These are phyloP conservation scores for Paraphoma chrysanthemicola DNA, from an alignment of 2,329 filamentous ascomycete genomes.

Conservation along the genomic window DNA sequence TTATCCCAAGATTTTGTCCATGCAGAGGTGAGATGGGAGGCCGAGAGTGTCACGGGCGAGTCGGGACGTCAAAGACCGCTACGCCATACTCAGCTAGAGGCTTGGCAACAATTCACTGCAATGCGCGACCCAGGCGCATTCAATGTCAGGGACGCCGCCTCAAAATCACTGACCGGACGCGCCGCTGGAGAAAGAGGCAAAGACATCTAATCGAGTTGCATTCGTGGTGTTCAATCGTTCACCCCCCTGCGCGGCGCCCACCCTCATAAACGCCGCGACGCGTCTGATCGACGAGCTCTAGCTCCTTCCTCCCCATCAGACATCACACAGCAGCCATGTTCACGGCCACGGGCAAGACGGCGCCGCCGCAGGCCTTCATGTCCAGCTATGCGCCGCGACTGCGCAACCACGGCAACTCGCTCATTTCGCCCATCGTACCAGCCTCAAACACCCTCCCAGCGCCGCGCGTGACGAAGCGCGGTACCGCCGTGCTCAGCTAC, in stretches of 20 bases:
- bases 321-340: slow-evolving; percentile 46
- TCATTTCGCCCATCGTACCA: slow-evolving; percentile 84
- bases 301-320: slow-evolving; percentile 24
- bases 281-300: slow-evolving; percentile 39
- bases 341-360: slow-evolving; percentile 47
- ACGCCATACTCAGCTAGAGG: slow-evolving; percentile 4
- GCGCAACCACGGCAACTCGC: slow-evolving; percentile 88
- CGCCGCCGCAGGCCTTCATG: slow-evolving; percentile 83
- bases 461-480: slow-evolving; percentile 91
- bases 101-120: slow-evolving; percentile 27
- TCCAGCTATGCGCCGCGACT: slow-evolving; percentile 91
- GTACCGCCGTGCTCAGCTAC: slow-evolving; percentile 96
- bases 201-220: background rate
- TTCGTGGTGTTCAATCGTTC: background rate
- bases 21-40: background rate
- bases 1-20: background rate
- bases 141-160: slow-evolving; percentile 34
- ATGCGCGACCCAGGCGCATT: slow-evolving; percentile 24
- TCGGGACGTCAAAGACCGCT: background rate
- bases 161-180: slow-evolving; percentile 14
- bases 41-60: background rate
- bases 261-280: slow-evolving; percentile 29
- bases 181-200: slow-evolving; percentile 6
- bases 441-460: slow-evolving; percentile 71
- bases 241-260: background rate